Conservation (phyloP, 2,329 filamentous ascomycete species). For the Microdochium nivale region DNA sequence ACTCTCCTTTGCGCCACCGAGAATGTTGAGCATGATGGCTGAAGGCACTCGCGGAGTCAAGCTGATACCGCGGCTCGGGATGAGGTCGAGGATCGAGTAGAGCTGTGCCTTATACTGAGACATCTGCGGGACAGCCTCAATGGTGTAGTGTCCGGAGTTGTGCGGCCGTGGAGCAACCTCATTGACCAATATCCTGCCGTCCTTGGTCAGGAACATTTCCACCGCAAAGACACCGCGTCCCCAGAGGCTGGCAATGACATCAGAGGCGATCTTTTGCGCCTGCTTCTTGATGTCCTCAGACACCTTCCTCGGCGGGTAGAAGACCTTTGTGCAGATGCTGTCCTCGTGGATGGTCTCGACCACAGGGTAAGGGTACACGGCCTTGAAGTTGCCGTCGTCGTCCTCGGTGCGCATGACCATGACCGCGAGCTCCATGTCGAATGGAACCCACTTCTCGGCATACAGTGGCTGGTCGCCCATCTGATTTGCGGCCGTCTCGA, state of each 20-base stretch:
- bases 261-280: conserved; percentile 69
- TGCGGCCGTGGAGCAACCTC: conserved; percentile 77
- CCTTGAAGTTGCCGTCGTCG: conserved; percentile 36
- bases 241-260: conserved; percentile 71
- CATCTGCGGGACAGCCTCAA: conserved; percentile 77
- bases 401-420: conserved; percentile 92
- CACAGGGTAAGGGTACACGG: conserved; percentile 67
- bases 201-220: conserved; percentile 81
- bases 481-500: conserved; percentile 56
- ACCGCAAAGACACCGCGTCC: conserved; percentile 94
- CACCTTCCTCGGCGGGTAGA: conserved; percentile 71
- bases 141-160: conserved; percentile 93
- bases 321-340: conserved; percentile 89
- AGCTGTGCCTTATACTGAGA: conserved; percentile 93
- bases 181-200: conserved; percentile 70
- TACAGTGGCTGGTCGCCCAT: conserved; percentile 69
- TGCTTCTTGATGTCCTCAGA: conserved; percentile 47
- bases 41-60: conserved; percentile 50
- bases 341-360: conserved; percentile 96
- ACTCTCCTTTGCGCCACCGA: conserved; percentile 57
- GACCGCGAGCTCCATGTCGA: conserved; percentile 80
- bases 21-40: conserved; percentile 74
- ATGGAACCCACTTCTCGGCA: conserved; percentile 82
- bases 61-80: conserved; percentile 43
- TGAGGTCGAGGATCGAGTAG: conserved; percentile 64